These are phyloP conservation scores for Mucor plumbeus DNA, from an alignment of 371 early-diverging fungal species.

Conservation along the genomic window DNA sequence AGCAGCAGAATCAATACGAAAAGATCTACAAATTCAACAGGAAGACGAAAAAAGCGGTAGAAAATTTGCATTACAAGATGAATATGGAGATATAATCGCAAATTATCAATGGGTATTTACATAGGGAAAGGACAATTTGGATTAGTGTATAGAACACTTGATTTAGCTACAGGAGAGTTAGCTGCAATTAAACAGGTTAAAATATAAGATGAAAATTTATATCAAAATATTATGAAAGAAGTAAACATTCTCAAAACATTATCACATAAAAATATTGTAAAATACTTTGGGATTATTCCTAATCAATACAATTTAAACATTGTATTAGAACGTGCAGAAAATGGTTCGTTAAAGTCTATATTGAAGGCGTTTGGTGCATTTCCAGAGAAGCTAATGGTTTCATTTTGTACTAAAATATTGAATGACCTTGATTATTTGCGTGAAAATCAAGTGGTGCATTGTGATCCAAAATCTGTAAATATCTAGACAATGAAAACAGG, in stretches of 20 bases:
- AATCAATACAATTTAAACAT: conserved; percentile 78
- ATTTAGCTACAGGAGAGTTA: conserved; percentile 84
- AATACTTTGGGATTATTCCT: conserved; percentile 84
- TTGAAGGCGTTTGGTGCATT: conserved; percentile 92
- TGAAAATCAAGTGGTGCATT: conserved; percentile 87
- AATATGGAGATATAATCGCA: conserved; percentile 52
- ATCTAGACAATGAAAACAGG: conserved; percentile 94
- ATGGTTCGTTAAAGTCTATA: conserved; percentile 90
- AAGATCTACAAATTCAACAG: not conserved
- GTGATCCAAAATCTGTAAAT: conserved; percentile 97
- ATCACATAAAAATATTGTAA: conserved; percentile 85
- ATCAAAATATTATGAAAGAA: conserved; percentile 65
- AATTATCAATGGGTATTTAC: conserved; percentile 83
- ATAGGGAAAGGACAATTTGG: conserved; percentile 95
- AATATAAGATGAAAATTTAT: conserved; percentile 69
- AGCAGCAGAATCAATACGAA: not conserved
- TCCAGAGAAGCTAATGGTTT: conserved; percentile 90
- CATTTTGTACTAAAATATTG: conserved; percentile 90
- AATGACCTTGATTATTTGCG: conserved; percentile 93
- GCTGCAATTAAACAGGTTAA: conserved; percentile 89
- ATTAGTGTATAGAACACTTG: conserved; percentile 84
- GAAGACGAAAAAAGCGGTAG: not conserved
- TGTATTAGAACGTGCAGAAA: conserved; percentile 92
- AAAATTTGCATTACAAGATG: conserved; percentile 41
- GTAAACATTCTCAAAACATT: conserved; percentile 74